Evolutionary conservation across 805 yeast species (phyloP).

Genomic region (Kodamaea kakaduensis): DNA sequence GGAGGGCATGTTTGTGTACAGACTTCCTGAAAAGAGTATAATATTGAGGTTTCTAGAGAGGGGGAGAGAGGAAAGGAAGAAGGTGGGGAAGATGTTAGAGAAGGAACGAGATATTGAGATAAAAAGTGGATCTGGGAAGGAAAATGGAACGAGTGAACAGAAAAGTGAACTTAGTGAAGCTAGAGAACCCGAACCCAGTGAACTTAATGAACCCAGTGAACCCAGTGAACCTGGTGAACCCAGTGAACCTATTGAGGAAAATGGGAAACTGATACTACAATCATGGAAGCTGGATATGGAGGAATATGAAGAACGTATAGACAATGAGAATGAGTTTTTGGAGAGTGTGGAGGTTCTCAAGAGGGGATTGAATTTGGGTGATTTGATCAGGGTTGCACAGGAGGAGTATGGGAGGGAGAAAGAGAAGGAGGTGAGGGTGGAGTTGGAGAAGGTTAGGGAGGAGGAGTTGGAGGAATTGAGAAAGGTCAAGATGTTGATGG

Average conservation of each 20-base stretch:
- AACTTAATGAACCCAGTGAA: no score
- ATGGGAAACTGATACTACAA: no score
- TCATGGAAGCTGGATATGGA: conserved; percentile 22
- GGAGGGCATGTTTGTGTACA: conserved; percentile 46
- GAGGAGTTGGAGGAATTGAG: conserved; percentile 40
- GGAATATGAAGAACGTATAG: conserved; percentile 15
- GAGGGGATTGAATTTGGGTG: conserved; percentile 38
- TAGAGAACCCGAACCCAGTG: no score
- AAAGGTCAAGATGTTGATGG: conserved; percentile 57
- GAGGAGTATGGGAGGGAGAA: background rate
- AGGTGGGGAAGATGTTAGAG: conserved; percentile 20
- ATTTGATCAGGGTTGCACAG: conserved; percentile 42
- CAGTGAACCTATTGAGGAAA: conserved; percentile 18
- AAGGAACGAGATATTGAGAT: conserved; percentile 26
- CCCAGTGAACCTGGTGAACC: no score
- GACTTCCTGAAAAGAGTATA: conserved; percentile 65
- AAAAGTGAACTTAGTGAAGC: no score
- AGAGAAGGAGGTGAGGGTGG: background rate
- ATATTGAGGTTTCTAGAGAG: conserved; percentile 64
- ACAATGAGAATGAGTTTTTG: conserved; percentile 19
- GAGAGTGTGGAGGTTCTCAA: conserved; percentile 13
- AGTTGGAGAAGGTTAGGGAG: background rate
- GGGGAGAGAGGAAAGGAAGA: conserved; percentile 13
- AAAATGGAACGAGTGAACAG: no score
- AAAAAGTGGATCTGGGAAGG: no score